Base-by-base conservation (phyloP, 805 yeast species). In the Kluyveromyces nonfermentans region DNA sequence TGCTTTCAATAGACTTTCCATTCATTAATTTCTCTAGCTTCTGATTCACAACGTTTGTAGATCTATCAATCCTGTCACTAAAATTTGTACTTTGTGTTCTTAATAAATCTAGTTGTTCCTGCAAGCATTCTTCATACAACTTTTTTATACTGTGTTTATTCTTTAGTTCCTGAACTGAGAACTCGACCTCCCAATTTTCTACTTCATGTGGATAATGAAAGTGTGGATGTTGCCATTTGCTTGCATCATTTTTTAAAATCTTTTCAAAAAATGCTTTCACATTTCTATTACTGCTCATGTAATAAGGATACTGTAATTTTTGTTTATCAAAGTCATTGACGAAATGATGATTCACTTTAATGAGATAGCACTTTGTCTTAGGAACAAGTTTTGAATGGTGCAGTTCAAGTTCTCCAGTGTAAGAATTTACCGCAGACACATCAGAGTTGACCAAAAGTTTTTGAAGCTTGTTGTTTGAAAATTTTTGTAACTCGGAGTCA, bases 221-320 rank as follows among this genome's bases (percentile, higher is more conserved):
- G 37, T 43, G 52, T 21, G 55, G 59, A 19, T 45, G 50, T 37
- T 20, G 53, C 56, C 52, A 54, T 8, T 40, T 39, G 8, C 31
- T 21, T 4, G 44, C 35, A 7, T 47, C 37, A 20, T 48, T 44
- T 12, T 65, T 47, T 72, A 52, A 4, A 71, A 33, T 21, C 57
- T 59, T 21, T 61, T 58, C 66, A 78, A 71, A 14, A 78, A 59
- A 21, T 63, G 60, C 45, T 77, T 54, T 22, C 80, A 75, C 28
- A 69, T 58, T 50, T 64, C 70, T 56, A 78, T 43, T 9, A 21
- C 30, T 15, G n/a, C 22, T 17, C 10, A 12, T 16, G 16, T 38
- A 38, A 15, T 38, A 31, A 10, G 41, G 41, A 6, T 28, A 28
- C 20, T 15, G 7, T 9, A 12, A 5, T n/a, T 12, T 38, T 14